Conservation (phyloP, 805 yeast genomes). For the Suhomyces sp. region DNA sequence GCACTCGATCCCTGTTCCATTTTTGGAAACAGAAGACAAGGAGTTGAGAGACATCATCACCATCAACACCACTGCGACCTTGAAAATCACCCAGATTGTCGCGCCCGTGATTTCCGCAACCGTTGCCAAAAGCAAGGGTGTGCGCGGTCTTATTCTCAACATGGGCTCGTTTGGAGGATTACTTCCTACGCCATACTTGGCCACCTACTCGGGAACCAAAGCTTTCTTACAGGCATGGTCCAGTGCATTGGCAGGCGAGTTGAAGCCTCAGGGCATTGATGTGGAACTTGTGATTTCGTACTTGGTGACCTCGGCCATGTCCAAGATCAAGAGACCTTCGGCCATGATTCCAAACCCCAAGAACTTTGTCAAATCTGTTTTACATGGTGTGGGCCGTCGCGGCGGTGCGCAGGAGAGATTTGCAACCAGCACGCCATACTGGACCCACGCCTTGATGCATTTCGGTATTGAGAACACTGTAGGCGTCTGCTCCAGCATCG, state of each 20-base stretch:
- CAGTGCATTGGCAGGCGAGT: conserved; percentile 81
- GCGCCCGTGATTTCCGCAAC: conserved; percentile 66
- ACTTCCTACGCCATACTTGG: conserved; percentile 86
- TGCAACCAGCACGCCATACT: conserved; percentile 86
- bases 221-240: conserved; percentile 95
- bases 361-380: conserved; percentile 69
- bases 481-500: conserved; percentile 75
- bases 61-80: conserved; percentile 80
- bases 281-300: conserved; percentile 85
- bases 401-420: conserved; percentile 90
- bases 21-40: conserved; percentile 67
- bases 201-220: conserved; percentile 94
- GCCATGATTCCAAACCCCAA: conserved; percentile 77
- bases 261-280: conserved; percentile 66
- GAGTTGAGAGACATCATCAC: conserved; percentile 81
- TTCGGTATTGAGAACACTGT: conserved; percentile 73
- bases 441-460: conserved; percentile 92
- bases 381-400: conserved; percentile 72
- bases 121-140: conserved; percentile 37
- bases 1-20: conserved; percentile 93
- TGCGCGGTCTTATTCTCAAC: conserved; percentile 77
- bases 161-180: conserved; percentile 98
- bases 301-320: conserved; percentile 92
- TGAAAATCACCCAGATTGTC: conserved; percentile 77
- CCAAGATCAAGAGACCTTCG: conserved; percentile 80